phyloP scores from a whole-genome alignment of 129 eudicot genomes.

The Deinandra increscens region DNA sequence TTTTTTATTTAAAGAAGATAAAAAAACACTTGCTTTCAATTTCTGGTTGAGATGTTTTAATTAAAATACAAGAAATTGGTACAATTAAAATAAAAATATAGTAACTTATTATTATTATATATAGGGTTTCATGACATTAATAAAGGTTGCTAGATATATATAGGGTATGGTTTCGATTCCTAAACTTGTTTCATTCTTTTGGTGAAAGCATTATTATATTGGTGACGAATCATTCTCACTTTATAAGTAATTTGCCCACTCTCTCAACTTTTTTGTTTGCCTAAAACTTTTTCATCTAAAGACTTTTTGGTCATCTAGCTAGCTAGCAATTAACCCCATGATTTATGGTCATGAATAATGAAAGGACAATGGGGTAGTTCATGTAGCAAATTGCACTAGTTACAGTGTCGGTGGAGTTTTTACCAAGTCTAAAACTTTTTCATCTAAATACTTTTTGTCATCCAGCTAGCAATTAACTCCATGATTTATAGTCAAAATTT shows the following conservation, averaged over 20 bases:
- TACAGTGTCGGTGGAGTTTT: too few species aligned
- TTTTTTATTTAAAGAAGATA: background rate
- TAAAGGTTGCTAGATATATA: constrained; percentile 14
- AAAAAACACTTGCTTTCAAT: background rate
- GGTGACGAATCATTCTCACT: constrained; percentile 21
- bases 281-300: background rate
- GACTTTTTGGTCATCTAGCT: background rate
- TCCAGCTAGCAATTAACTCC: too few species aligned
- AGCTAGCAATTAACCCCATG: too few species aligned
- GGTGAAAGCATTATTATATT: constrained; percentile 4
- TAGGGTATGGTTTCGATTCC: constrained; percentile 27
- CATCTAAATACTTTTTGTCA: too few species aligned
- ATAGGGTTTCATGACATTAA: background rate
- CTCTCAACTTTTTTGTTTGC: background rate
- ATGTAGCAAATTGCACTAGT: too few species aligned
- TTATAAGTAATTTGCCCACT: constrained; percentile 16
- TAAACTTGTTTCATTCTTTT: constrained; percentile 25
- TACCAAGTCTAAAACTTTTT: too few species aligned
- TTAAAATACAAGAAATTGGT: background rate
- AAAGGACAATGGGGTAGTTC: too few species aligned
- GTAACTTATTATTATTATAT: background rate
- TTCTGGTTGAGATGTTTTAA: background rate
- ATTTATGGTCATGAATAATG: background rate
- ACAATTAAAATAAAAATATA: background rate
- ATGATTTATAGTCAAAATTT: too few species aligned